Base-by-base conservation (phyloP, 257 asterid species). In the Solanum sejunctum region DNA sequence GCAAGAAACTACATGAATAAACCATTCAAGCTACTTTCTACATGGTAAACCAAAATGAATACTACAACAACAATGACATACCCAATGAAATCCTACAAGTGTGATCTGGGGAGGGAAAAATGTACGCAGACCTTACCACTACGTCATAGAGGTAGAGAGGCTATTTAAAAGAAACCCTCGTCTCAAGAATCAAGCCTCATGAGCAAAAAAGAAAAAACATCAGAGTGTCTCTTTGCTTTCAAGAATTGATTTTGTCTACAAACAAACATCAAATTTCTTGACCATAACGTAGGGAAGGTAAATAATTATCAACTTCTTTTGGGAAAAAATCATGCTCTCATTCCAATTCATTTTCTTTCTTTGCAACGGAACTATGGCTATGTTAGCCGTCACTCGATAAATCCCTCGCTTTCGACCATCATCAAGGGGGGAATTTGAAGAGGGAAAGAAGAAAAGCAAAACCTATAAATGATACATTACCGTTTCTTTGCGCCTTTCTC, bases 401-500 rank as follows among this genome's bases (percentile, higher is more conserved):
- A 78, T 78, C 28, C 45, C 64, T 52, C 23, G 49, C 66, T 78
- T 28, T 78, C 51, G n/a, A 17, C 66, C 49, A 78, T 26, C 83
- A 52, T 26, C 45, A 78, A 16, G 49, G 26, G 66, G 28, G 83
- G 49, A 16, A 18, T 52, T 13, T 17, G 52, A 26, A 52, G 66
- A 52, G 64, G 28, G 82, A 78, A 77, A 78, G 64, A 78, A 78
- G 41, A 66, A 78, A 77, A 16, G 86, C 12, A 12, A 47, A 28
- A 23, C 70, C 36, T 12, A 17, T 39, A n/a, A 43, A 57, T 26
- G 13, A 6, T 23, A 69, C 87, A 69, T 89, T 82, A 88, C 80
- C 79, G 87, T 87, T 26, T 81, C 86, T 91, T 86, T 70, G 43
- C 66, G 81, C 73, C 92, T 83, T 88, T 51, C 10, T 88, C 85